Base-by-base conservation (phyloP, 441 rosid species). In the Viola pubescens region DNA sequence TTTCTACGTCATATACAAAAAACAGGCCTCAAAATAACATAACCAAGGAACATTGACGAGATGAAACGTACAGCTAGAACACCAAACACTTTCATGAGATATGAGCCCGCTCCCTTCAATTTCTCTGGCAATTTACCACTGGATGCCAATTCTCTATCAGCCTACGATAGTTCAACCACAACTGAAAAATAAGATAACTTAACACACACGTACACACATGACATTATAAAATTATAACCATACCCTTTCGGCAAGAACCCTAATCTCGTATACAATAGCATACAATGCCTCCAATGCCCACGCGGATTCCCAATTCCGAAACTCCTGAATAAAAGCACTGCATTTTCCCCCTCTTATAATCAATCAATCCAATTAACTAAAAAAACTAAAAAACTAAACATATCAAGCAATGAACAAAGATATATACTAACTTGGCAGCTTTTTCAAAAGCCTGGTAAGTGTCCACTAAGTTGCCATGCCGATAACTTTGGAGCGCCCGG, bases 251-350 rank as follows among this genome's bases (percentile, higher is more conserved):
- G 91, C 89, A 59, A 84, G 91, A 79, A 87, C 84, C 81, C 95
- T 81, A 69, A 87, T 85, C 71, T 87, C 97, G 64, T 87, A 92
- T 60, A 85, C 88, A 74, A 90, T 72, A 7, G 77, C 89, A 78
- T 83, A 88, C 49, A 94, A 63, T 38, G 97, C 82, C 73, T 90
- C 91, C 74, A 94, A 72, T 14, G 97, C 98, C 97, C 96, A 90
- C 1, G 96, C 81, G 0, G 97, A 90, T 64, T 89, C 97, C 97
- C 98, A 92, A 71, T 88, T 92, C 69, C 98, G 78, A 70, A 92
- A 89, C 84, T 92, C 98, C 80, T 89, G 98, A 74, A 83, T 70
- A 64, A 90, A 90, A 58, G 94, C 92, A 63, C 97, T 94, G 77
- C 63, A 65, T 12, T 46, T n/a, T 34, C 64, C 63, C 55, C 37